Conservation (phyloP, 2,329 filamentous ascomycete genomes). For the Sporothrix inflata region DNA sequence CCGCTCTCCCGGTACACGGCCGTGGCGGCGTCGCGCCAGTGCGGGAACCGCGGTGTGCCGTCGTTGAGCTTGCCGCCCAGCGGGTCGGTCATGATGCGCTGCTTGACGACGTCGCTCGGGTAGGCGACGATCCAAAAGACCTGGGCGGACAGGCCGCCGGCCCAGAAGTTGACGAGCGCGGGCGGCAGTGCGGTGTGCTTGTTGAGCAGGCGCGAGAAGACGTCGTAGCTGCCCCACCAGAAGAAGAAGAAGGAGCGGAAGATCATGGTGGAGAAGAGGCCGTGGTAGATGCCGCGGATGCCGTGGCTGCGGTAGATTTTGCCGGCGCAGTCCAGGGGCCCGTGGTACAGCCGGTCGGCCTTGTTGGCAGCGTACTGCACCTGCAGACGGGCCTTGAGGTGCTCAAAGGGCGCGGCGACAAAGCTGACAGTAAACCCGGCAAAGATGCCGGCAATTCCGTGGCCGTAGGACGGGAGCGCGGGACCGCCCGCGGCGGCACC, state of each 20-base stretch:
- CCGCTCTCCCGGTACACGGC: slow-evolving; percentile 78
- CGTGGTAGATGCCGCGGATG: slow-evolving; percentile 79
- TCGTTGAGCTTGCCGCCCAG: slow-evolving; percentile 72
- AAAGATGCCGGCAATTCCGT: slow-evolving; percentile 84
- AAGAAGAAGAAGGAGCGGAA: slow-evolving; percentile 96
- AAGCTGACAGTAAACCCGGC: slow-evolving; percentile 90
- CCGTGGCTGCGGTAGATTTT: slow-evolving; percentile 76
- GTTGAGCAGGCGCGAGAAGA: slow-evolving; percentile 72
- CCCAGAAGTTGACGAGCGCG: slow-evolving; percentile 94
- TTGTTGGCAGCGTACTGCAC: slow-evolving; percentile 88
- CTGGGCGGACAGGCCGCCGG: slow-evolving; percentile 88
- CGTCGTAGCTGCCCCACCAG: slow-evolving; percentile 96
- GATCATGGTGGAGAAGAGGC: slow-evolving; percentile 79
- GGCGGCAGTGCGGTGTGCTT: slow-evolving; percentile 70
- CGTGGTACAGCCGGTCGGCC: slow-evolving; percentile 76
- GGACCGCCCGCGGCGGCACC: slow-evolving; percentile 42
- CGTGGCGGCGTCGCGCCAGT: slow-evolving; percentile 79
- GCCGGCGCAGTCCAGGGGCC: slow-evolving; percentile 79
- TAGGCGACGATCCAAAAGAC: slow-evolving; percentile 94
- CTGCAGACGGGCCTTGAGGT: slow-evolving; percentile 91
- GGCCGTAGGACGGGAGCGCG: slow-evolving; percentile 74
- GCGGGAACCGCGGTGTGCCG: slow-evolving; percentile 67
- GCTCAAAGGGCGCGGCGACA: slow-evolving; percentile 90
- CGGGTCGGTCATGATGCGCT: slow-evolving; percentile 95
- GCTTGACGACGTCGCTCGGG: slow-evolving; percentile 91